Evolutionary conservation across 805 yeast species (phyloP).

Genomic region (Hanseniaspora meyeri): DNA sequence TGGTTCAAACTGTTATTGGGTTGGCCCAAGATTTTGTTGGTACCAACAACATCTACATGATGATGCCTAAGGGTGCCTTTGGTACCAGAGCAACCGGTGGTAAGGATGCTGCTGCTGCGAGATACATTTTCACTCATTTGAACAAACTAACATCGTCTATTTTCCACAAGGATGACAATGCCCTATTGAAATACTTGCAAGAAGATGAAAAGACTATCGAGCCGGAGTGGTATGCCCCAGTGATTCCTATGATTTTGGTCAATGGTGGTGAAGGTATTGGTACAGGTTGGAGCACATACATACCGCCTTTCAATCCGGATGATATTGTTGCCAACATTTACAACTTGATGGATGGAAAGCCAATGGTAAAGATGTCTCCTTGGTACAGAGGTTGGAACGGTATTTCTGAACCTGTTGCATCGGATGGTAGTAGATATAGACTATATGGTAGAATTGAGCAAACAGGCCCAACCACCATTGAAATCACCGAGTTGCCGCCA

Average conservation of each 20-base stretch:
- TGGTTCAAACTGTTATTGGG: slow-evolving; percentile 81
- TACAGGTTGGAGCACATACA: slow-evolving; percentile 93
- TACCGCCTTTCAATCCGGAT: slow-evolving; percentile 79
- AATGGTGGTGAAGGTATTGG: slow-evolving; percentile 98
- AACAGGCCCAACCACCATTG: slow-evolving; percentile 64
- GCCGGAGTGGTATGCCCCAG: slow-evolving; percentile 90
- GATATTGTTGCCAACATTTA: slow-evolving; percentile 69
- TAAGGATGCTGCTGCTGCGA: slow-evolving; percentile 95
- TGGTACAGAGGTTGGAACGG: slow-evolving; percentile 98
- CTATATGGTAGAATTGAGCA: slow-evolving; percentile 73
- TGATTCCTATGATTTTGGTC: slow-evolving; percentile 87
- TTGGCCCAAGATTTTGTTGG: slow-evolving; percentile 94
- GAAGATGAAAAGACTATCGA: slow-evolving; percentile 92
- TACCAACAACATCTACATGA: slow-evolving; percentile 69
- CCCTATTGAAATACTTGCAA: slow-evolving; percentile 63
- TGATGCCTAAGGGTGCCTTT: slow-evolving; percentile 87
- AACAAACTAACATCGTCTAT: slow-evolving; percentile 61
- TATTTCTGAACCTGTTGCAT: slow-evolving; percentile 45
- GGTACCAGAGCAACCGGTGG: slow-evolving; percentile 97
- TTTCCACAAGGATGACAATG: slow-evolving; percentile 69
- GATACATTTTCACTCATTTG: slow-evolving; percentile 85
- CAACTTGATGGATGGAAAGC: slow-evolving; percentile 61
- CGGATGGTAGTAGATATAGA: slow-evolving; percentile 54
- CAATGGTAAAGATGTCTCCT: slow-evolving; percentile 62
- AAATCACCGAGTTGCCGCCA: slow-evolving; percentile 85